phyloP scores from a whole-genome alignment of 305 asterid species.

The Monarda citriodora region DNA sequence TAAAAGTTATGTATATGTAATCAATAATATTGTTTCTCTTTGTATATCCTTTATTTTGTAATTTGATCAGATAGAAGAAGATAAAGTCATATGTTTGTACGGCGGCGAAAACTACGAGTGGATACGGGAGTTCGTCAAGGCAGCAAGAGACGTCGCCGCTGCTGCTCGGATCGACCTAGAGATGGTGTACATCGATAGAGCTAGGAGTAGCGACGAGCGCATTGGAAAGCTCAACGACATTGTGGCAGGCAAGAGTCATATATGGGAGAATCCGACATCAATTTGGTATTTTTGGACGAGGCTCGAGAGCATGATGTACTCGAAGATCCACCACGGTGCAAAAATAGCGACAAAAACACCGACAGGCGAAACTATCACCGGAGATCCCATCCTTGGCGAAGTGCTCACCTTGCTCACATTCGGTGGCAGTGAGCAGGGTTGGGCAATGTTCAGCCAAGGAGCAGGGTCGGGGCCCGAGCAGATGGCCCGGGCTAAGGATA shows the following conservation, averaged over 20 bases:
- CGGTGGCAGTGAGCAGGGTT: slow-evolving; percentile 68
- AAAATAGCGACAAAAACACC: slow-evolving; percentile 16
- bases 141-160: slow-evolving; percentile 33
- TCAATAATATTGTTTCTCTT: no score
- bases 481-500: slow-evolving; percentile 65
- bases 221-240: slow-evolving; percentile 28
- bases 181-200: slow-evolving; percentile 78
- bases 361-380: slow-evolving; percentile 1
- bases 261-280: slow-evolving; percentile 43
- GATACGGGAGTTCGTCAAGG: slow-evolving; percentile 46
- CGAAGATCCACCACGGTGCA: slow-evolving; percentile 56
- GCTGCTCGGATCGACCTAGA: slow-evolving; percentile 41
- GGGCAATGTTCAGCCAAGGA: slow-evolving; percentile 81
- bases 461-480: slow-evolving; percentile 24
- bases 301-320: slow-evolving; percentile 85
- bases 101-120: slow-evolving; percentile 90
- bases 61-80: slow-evolving; percentile 41
- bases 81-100: slow-evolving; percentile 56
- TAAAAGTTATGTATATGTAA: no score
- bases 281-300: slow-evolving; percentile 88
- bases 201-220: slow-evolving; percentile 39
- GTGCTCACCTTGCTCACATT: slow-evolving; percentile 66
- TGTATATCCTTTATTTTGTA: not conserved
- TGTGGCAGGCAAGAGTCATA: slow-evolving; percentile 39
- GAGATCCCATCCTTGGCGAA: slow-evolving; percentile 60